Evolutionary conservation across 441 rosid species (phyloP), one percentile per base, ranked within the genome.

Genomic region (Mallotus japonicus): DNA sequence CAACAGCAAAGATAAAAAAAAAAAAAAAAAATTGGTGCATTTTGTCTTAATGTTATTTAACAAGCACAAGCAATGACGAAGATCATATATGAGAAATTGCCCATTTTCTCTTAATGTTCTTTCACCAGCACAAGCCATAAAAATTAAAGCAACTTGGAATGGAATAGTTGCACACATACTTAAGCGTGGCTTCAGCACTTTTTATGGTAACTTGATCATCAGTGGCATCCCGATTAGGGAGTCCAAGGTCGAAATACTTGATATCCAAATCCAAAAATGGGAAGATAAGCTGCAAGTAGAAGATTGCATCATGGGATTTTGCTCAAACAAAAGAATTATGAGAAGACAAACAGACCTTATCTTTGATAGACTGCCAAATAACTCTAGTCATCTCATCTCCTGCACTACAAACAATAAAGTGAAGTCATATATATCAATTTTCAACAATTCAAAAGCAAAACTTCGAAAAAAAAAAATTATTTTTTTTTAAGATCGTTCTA

Each of bases 211-310:
- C 96, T 79, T 83, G 79, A 80, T 95, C 99, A 77, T 91, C 86
- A 0, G 99, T 95, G 70, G 93, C 96, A 85, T 95, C 98, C 73
- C 97, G 92, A 72, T 95, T 79, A 37, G 85, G 92, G 65, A 91
- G 90, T 66, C 99, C 96, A 67, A 95, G 98, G 73, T 95, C 99
- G n/a, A 82, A 93, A 73, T 95, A 95, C 85, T 90, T 93, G 78
- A 95, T 89, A 77, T 93, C 98, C 95, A 95, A 80, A 75, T 95
- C 97, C 86, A 95, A 70, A 72, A 93, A 95, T n/a, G 97, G 98
- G 53, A 84, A 79, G 71, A 90, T 87, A 37, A 92, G 94, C 99
- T 95, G 88, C 72, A 6, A 37, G 40, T 6, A 69, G 14, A 50
- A 53, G 6, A 62, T n/a, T n/a, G 7, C 54, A 60, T 51, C 19